Percentiles rank a stretch among this genome's conserved stretches.
phyloP scores from a whole-genome alignment of 2,329 filamentous ascomycete species.

The Dothidotthia symphoricarpi region DNA sequence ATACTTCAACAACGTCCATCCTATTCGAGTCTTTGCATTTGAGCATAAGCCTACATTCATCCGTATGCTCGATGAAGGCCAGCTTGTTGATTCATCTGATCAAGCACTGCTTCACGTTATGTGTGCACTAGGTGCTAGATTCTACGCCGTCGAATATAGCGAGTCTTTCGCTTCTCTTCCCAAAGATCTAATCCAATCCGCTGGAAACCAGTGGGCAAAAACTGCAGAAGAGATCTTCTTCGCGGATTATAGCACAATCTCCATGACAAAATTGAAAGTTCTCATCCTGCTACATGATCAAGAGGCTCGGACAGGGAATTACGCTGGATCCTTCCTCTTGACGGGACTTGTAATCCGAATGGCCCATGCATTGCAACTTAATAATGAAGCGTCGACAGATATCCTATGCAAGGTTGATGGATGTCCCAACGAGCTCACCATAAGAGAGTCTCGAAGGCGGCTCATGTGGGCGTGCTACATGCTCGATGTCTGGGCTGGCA shows the following conservation, averaged over 20 bases:
- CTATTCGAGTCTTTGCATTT: conserved; percentile 29
- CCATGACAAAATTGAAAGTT: conserved; percentile 32
- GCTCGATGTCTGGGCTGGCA: conserved; percentile 38
- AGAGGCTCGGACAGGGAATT: conserved; percentile 34
- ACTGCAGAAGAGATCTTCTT: conserved; percentile 35
- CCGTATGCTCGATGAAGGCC: conserved; percentile 34
- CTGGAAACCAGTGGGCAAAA: conserved; percentile 37
- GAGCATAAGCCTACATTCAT: conserved; percentile 37
- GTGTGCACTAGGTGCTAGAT: conserved; percentile 32
- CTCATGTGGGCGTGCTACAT: conserved; percentile 39
- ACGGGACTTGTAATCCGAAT: conserved; percentile 35
- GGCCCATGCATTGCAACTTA: conserved; percentile 35
- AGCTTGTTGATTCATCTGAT: conserved; percentile 28
- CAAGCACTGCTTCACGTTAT: conserved; percentile 35
- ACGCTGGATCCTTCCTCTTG: conserved; percentile 33
- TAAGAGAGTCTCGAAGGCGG: conserved; percentile 30
- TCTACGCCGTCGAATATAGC: conserved; percentile 34
- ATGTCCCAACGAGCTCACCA: conserved; percentile 29
- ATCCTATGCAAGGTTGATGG: conserved; percentile 29
- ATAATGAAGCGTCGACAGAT: conserved; percentile 30
- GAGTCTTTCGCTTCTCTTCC: conserved; percentile 26
- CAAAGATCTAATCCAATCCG: conserved; percentile 31
- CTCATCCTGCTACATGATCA: conserved; percentile 34
- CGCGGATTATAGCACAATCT: conserved; percentile 35
- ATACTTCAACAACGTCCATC: conserved; percentile 36